Percentiles rank a stretch among this genome's conserved stretches.
Evolutionary conservation across 2,329 filamentous ascomycete genomes (phyloP).

Genomic region (Penicillium aurantiogriseum): DNA sequence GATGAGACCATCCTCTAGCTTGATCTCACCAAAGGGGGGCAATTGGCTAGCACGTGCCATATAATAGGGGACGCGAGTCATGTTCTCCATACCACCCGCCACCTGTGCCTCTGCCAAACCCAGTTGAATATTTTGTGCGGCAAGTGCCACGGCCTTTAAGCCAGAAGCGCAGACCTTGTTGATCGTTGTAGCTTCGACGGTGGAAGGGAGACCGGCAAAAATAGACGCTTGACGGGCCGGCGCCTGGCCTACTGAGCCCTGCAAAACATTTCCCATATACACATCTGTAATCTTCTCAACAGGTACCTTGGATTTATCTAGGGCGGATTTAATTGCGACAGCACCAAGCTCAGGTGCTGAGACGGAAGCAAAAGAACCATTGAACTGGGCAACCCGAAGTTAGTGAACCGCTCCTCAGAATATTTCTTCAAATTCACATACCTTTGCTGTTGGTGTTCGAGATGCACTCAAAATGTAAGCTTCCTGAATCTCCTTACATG

Average conservation of each 20-base stretch:
- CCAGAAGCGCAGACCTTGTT: conserved; percentile 99
- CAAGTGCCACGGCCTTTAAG: conserved; percentile 84
- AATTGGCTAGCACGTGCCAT: conserved; percentile 76
- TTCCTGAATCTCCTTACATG: conserved; percentile 71
- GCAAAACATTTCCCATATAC: conserved; percentile 96
- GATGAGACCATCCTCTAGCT: conserved; percentile 86
- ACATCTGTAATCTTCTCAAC: conserved; percentile 80
- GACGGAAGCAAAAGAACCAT: conserved; percentile 81
- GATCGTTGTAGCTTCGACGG: conserved; percentile 83
- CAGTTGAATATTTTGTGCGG: conserved; percentile 91
- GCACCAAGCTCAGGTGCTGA: conserved; percentile 86
- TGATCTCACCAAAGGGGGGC: conserved; percentile 81
- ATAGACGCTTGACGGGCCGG: conserved; percentile 88
- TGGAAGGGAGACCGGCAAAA: conserved; percentile 79
- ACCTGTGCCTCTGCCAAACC: conserved; percentile 84
- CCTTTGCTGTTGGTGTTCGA: conserved; percentile 86
- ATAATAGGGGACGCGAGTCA: conserved; percentile 92
- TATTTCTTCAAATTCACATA: conserved; percentile 37
- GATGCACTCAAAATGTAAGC: conserved; percentile 91
- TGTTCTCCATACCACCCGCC: conserved; percentile 97
- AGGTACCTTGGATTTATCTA: conserved; percentile 82
- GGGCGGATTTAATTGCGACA: conserved; percentile 84
- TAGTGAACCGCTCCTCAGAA: not conserved
- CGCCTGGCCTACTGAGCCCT: conserved; percentile 79
- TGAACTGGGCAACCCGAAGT: conserved; percentile 65